Evolutionary conservation across 176 grass and related monocot genomes (phyloP).

Genomic region (Elaeis guineensis): DNA sequence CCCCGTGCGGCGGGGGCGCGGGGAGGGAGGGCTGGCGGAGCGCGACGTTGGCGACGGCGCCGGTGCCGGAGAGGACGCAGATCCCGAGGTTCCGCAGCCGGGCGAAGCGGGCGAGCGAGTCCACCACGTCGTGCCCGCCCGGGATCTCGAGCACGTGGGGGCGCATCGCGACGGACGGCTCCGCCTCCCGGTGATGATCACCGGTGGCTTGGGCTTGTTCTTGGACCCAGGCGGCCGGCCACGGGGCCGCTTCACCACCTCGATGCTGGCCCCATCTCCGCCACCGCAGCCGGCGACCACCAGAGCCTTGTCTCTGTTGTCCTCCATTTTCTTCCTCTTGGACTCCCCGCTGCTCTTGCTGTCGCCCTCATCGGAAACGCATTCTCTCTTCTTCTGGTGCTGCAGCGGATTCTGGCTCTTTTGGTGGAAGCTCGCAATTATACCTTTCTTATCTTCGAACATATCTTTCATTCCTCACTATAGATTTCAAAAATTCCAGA

Average conservation of each 20-base stretch:
- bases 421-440: too few relatives aligned
- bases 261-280: conserved; percentile 64
- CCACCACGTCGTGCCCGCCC: conserved; percentile 55
- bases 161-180: conserved; percentile 62
- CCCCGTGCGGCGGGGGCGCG: neutral
- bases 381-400: conserved; percentile 44
- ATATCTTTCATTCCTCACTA: too few relatives aligned
- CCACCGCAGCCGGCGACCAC: conserved; percentile 8
- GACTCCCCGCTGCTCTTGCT: conserved; percentile 37
- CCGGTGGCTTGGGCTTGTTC: conserved; percentile 85
- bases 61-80: too few relatives aligned
- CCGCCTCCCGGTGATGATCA: conserved; percentile 81
- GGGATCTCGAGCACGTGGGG: conserved; percentile 91
- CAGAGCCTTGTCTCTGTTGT: conserved; percentile 5
- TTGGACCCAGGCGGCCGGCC: conserved; percentile 85
- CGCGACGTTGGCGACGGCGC: too few relatives aligned
- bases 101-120: conserved; percentile 54
- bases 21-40: neutral
- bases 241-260: conserved; percentile 56
- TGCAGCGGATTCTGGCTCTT: conserved; percentile 1
- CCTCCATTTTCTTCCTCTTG: conserved; percentile 29
- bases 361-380: conserved; percentile 69
- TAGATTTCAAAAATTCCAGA: too few relatives aligned
- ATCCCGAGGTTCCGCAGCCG: conserved; percentile 47
- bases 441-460: too few relatives aligned